Base-by-base conservation (phyloP, 2,329 filamentous ascomycete genomes). In the Clarireedia sp. region DNA sequence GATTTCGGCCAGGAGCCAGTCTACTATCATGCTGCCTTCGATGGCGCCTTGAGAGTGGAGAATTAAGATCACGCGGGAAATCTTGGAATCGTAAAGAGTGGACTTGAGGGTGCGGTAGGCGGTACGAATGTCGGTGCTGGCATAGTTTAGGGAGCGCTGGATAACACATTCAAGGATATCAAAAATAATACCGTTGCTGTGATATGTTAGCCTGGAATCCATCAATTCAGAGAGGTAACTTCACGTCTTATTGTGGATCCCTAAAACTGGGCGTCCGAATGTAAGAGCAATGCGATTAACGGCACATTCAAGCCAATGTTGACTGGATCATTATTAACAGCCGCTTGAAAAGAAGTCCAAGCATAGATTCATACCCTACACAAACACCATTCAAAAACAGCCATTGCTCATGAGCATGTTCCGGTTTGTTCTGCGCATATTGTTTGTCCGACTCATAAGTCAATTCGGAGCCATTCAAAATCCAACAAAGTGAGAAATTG, bases 11-110 rank as follows among this genome's bases (percentile, higher is more conserved):
- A 90, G 74, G 2, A 92, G 75, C 85, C 87, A 89, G 70, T 94
- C 88, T 6, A 91, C 70, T 5, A 89, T 82, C 54, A 90, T 72
- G 3, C 85, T 79, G 2, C 83, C 85, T 65, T 89, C 83, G 50
- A 92, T 88, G 14, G 79, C 87, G 3, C 89, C 89, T 68, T 92
- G 89, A 0, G 84, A 88, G 68, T 94, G 89, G 38, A 87, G 73
- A 57, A 92, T 80, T 54, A 92, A 78, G 26, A 92, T 74, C 3
- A 92, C 80, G 65, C 89, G 90, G 36, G 79, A 78, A 57, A 84
- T 80, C 16, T 74, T 67, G 0, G 78, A 77, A 55, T 86, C 75
- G 60, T 86, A 79, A 6, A 91, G 74, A 21, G 79, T 78, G 21
- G 79, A 72, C 66, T 87, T 86, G 59, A 91, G 71, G 21, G 79